Evolutionary conservation across 805 yeast genomes (phyloP).

Genomic region (Candida cerambycidarum): DNA sequence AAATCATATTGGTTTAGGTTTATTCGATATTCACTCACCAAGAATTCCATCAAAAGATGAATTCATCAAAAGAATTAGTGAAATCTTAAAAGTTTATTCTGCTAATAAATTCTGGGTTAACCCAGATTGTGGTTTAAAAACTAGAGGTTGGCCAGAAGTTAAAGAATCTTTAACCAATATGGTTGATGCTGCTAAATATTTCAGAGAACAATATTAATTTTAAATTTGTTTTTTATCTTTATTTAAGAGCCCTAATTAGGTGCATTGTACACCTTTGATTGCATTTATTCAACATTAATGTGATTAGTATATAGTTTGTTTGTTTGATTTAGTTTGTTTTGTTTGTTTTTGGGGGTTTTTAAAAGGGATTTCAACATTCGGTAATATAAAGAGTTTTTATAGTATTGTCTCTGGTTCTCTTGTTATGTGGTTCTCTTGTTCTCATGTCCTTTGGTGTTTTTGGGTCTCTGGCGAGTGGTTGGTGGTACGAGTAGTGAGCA

Average conservation of each 20-base stretch:
- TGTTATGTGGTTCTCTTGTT: not conserved
- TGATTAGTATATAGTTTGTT: slow-evolving; percentile 23
- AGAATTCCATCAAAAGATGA: slow-evolving; percentile 98
- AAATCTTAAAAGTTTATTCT: slow-evolving; percentile 95
- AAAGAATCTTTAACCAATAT: slow-evolving; percentile 93
- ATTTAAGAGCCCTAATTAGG: slow-evolving; percentile 15
- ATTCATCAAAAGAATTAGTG: slow-evolving; percentile 89
- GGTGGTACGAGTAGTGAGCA: too few relatives aligned
- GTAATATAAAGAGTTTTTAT: slow-evolving; percentile 20
- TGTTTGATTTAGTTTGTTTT: slow-evolving; percentile 14
- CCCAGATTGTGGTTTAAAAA: slow-evolving; percentile 99
- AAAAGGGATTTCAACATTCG: slow-evolving; percentile 52
- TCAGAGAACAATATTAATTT: slow-evolving; percentile 49
- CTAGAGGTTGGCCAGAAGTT: slow-evolving; percentile 99
- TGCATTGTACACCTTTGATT: slow-evolving; percentile 24
- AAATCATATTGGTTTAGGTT: slow-evolving; percentile 99
- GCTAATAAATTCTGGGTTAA: slow-evolving; percentile 99
- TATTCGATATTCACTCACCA: slow-evolving; percentile 99
- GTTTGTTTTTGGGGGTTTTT: slow-evolving; percentile 30
- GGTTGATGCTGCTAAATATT: slow-evolving; percentile 98
- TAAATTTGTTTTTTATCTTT: slow-evolving; percentile 5
- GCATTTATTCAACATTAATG: slow-evolving; percentile 54
- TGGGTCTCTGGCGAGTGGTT: too few relatives aligned
- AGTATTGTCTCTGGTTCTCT: too few relatives aligned
- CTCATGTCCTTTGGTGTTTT: too few relatives aligned